phyloP scores from a whole-genome alignment of 1,139 yeast species.

The Magnusiomyces magnusii region DNA sequence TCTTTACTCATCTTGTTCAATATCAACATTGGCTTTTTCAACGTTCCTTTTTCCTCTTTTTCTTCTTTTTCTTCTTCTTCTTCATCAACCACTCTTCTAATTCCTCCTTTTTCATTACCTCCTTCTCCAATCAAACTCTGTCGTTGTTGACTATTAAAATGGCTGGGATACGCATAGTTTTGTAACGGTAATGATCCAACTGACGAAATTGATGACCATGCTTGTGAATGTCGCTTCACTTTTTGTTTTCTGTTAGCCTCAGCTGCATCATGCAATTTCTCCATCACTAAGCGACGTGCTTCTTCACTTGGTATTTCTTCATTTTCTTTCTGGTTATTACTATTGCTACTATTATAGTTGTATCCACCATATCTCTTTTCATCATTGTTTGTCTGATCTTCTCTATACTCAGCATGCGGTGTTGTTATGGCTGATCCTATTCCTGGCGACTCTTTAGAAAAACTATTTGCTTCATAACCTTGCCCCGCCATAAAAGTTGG shows the following conservation, averaged over 20 bases:
- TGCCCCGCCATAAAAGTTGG: not conserved
- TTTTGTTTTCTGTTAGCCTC: not conserved
- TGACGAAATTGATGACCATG: not conserved
- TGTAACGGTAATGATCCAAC: not conserved
- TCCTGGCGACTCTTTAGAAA: not conserved
- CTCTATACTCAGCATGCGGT: not conserved
- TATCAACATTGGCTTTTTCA: not conserved
- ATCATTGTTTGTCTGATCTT: not conserved
- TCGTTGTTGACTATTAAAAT: not conserved
- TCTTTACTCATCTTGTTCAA: not conserved
- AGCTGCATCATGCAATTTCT: not conserved
- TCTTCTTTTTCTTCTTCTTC: not conserved
- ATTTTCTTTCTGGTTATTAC: not conserved
- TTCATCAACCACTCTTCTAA: not conserved
- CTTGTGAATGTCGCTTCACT: not conserved
- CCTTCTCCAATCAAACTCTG: not conserved
- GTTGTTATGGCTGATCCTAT: not conserved
- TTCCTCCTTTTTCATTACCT: not conserved
- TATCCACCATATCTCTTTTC: not conserved
- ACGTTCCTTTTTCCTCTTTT: not conserved
- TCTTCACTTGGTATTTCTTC: not conserved
- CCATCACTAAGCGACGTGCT: not conserved
- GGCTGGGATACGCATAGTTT: not conserved
- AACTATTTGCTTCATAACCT: not conserved
- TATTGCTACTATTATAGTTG: not conserved